Evolutionary conservation across 768 basidiomycete species (phyloP), one percentile per base, ranked within the genome.

Genomic region (Dioszegia aurantiaca): DNA sequence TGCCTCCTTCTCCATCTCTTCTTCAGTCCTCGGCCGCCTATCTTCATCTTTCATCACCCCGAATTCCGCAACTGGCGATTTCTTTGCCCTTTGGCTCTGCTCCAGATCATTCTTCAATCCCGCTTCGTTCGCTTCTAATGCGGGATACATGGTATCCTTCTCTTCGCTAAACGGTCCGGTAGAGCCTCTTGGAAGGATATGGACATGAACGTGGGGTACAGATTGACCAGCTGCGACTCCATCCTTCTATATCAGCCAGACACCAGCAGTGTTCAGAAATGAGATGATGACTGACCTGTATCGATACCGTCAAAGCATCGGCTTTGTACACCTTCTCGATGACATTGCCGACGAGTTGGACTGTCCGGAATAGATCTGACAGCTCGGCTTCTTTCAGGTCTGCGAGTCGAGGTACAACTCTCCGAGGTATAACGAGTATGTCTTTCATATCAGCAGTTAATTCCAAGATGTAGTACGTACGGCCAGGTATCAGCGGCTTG

Each of bases 141-240:
- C 85, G 2, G 87, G 87, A 76, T 95, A 79, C 28, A 79, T 66
- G 21, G 64, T 54, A 58, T 80, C 80, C 47, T 79, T 76, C 17
- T 77, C 64, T 4, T 79, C 78, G 16, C 58, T 59, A 57, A 79
- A 80, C 40, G 51, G 51, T 49, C 80, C 79, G 26, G 67, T 80
- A 30, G 81, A 78, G 69, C 85, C 85, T 1, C 94, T 85, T 21
- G 95, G 95, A 4, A 99, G 78, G 27, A 98, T 77, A 73, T 99
- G 95, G 65, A 95, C 87, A 77, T 99, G 95, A n/a, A 97, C 90
- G 71, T 98, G 95, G 1, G 89, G 85, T n/a, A 90, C 84, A 4
- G 82, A 82, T 76, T 87, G 86, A 0, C 91, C 92, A 0, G 92
- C 88, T 14, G 87, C 88, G 60, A 81, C 82, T 12, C 93, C 92